A percentile compares a stretch with the other conserved stretches of the same genome.
These are phyloP conservation scores for Nitzschia inconspicua DNA, from an alignment of 108 stramenopile genomes.

Conservation along the genomic window DNA sequence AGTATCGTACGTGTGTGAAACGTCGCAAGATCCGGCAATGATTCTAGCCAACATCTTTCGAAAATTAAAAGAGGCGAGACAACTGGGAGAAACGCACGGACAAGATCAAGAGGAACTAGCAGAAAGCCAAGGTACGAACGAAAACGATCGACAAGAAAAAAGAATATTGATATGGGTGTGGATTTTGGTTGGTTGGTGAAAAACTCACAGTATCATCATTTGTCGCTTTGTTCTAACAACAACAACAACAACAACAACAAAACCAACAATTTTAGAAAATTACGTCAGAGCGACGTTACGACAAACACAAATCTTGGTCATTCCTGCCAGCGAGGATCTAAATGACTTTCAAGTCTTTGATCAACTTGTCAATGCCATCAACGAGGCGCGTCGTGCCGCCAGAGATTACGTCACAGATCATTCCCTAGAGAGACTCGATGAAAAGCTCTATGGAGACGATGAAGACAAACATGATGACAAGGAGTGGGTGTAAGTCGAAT, in stretches of 20 bases:
- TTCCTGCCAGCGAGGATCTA: slow-evolving; percentile 59
- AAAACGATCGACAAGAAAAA: too few species aligned
- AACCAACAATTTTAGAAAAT: too few species aligned
- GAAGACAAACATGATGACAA: slow-evolving; percentile 30
- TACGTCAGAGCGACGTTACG: slow-evolving; percentile 41
- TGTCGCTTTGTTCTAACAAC: too few species aligned
- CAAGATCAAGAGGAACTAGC: slow-evolving; percentile 40
- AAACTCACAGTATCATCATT: too few species aligned
- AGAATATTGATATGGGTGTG: too few species aligned
- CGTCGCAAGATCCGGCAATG: slow-evolving; percentile 33
- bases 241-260: too few species aligned
- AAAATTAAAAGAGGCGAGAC: slow-evolving; percentile 68
- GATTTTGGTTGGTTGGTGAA: too few species aligned
- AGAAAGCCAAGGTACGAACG: too few species aligned
- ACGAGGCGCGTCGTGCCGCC: slow-evolving; percentile 61
- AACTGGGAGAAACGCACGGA: slow-evolving; percentile 65
- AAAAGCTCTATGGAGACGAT: slow-evolving; percentile 23
- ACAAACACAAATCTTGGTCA: slow-evolving; percentile 72
- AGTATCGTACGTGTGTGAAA: slow-evolving; percentile 77
- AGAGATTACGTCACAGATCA: slow-evolving; percentile 64
- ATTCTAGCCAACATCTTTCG: slow-evolving; percentile 70
- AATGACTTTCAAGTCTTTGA: slow-evolving; percentile 56
- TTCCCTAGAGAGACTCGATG: slow-evolving; percentile 30
- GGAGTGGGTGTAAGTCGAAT: slow-evolving; percentile 68
- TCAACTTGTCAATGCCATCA: slow-evolving; percentile 53